A percentile compares a stretch with the other conserved stretches of the same genome.
phyloP scores from a whole-genome alignment of 2,329 filamentous ascomycete species.

The Penicillium sclerotiorum region DNA sequence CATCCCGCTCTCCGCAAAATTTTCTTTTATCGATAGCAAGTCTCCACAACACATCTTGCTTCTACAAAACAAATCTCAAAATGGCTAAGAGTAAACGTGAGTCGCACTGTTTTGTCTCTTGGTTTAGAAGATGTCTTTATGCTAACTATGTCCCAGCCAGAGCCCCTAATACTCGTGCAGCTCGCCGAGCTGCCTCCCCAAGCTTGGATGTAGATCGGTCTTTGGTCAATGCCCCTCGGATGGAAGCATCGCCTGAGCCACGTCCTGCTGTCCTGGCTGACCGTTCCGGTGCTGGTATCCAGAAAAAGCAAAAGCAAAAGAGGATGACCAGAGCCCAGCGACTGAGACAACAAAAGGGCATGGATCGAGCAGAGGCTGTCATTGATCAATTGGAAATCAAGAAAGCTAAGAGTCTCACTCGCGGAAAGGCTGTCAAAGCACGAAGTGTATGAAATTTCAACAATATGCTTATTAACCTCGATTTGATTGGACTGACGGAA shows the following conservation, averaged over 20 bases:
- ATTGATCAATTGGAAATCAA: constrained; percentile 60
- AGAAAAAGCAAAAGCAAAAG: constrained; percentile 54
- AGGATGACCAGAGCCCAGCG: constrained; percentile 56
- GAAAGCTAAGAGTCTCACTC: constrained; percentile 54
- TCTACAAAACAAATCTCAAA: constrained; percentile 21
- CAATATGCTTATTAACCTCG: not conserved
- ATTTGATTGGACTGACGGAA: constrained; percentile 18
- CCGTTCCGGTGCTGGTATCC: constrained; percentile 54
- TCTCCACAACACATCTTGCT: constrained; percentile 28
- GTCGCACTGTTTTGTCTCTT: constrained; percentile 11
- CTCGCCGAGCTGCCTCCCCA: constrained; percentile 59
- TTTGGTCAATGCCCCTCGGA: constrained; percentile 46
- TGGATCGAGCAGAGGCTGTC: constrained; percentile 59
- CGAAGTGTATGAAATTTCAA: constrained; percentile 42
- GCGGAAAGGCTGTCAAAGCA: constrained; percentile 52
- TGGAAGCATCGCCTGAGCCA: constrained; percentile 40
- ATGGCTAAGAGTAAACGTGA: constrained; percentile 46
- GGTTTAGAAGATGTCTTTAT: not conserved
- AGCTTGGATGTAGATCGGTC: constrained; percentile 57
- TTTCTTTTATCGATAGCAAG: constrained; percentile 42
- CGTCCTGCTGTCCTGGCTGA: constrained; percentile 53
- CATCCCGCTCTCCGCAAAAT: constrained; percentile 30
- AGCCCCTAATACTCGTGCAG: constrained; percentile 60
- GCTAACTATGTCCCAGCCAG: constrained; percentile 44
- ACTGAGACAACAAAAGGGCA: constrained; percentile 55